Base-by-base conservation (phyloP, 371 early-diverging fungal species). In the Syncephalastrum racemosum region DNA sequence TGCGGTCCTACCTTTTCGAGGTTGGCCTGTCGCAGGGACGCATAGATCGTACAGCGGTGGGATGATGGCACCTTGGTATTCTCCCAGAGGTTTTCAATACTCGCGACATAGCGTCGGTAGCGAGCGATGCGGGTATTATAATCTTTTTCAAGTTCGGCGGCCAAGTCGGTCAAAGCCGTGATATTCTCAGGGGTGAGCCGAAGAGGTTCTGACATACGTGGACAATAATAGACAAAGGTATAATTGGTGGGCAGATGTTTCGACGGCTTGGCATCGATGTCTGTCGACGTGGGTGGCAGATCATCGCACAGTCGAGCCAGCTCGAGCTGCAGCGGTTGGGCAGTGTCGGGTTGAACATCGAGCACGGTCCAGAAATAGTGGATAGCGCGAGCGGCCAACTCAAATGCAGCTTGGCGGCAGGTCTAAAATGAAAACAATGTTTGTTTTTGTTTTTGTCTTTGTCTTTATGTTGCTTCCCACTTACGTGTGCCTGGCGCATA, bases 291-390 rank as follows among this genome's bases (percentile, higher is more conserved):
- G 49, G 24, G 15, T 22, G 54, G 44, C 25, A 53, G 20, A 13
- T 18, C 22, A 25, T 46, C 24, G 46, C 51, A 64, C 4, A 60
- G 42, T 16, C 31, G 42, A 24, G 16, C 22, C 8, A 66, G 45
- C 5, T 54, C 54, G 5, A 45, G 27, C 15, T 66, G 61, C 16
- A 60, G 13, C 7, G 50, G 25, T 31, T 66, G 52, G 46, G 50
- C 22, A 15, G 10, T 14, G 24, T 61, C 43, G 10, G 59, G 56
- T 10, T 42, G 18, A 1, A 61, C 36, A 18, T 31, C 58, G 16
- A 66, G 36, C 13, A 61, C 18, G 4, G 48, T 66, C 66, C 66
- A 66, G 25, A 54, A 66, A 49, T 47, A 66, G 31, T 66, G 66
- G 4, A 66, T 66, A 4, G 49, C 40, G 18, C 56, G 58, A 19